A percentile compares a stretch with the other conserved stretches of the same genome.
These are phyloP conservation scores for Elsinoe necatrix DNA, from an alignment of 2,329 filamentous ascomycete species.

Conservation along the genomic window DNA sequence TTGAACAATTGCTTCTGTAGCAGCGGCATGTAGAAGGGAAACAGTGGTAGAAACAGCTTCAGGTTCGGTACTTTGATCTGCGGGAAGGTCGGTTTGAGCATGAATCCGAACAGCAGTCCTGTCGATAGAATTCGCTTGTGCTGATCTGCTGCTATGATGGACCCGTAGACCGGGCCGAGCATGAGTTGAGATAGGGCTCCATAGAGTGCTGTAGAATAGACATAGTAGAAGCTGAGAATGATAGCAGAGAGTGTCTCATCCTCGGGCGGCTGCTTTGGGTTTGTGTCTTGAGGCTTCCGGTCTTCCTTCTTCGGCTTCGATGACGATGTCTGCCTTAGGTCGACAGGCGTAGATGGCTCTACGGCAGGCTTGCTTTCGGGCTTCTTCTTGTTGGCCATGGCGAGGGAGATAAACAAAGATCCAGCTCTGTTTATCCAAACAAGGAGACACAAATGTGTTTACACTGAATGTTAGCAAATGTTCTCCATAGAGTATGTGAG, in stretches of 20 bases:
- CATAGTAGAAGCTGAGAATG: conserved; percentile 9
- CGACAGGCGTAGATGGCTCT: not conserved
- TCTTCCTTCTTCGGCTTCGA: not conserved
- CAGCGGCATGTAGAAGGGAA: conserved; percentile 67
- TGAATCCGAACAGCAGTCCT: conserved; percentile 63
- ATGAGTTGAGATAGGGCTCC: conserved; percentile 60
- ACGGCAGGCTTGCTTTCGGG: not conserved
- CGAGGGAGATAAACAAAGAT: not conserved
- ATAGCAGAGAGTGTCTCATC: not conserved
- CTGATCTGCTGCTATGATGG: conserved; percentile 64
- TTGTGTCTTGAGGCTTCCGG: not conserved
- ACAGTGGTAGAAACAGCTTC: conserved; percentile 56
- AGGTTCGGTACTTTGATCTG: conserved; percentile 30
- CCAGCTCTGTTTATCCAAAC: not conserved
- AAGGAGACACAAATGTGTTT: not conserved
- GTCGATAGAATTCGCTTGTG: conserved; percentile 56
- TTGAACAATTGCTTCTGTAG: conserved; percentile 64
- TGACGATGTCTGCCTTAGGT: not conserved
- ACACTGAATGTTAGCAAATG: not conserved
- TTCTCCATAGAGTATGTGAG: not conserved
- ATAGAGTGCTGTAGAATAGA: conserved; percentile 1
- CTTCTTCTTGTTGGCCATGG: conserved; percentile 10
- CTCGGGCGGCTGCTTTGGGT: not conserved
- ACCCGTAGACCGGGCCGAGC: conserved; percentile 81
- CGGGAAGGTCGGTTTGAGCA: conserved; percentile 46